phyloP scores from a whole-genome alignment of 1,284 basidiomycete species.

The Leccinum fallax region DNA sequence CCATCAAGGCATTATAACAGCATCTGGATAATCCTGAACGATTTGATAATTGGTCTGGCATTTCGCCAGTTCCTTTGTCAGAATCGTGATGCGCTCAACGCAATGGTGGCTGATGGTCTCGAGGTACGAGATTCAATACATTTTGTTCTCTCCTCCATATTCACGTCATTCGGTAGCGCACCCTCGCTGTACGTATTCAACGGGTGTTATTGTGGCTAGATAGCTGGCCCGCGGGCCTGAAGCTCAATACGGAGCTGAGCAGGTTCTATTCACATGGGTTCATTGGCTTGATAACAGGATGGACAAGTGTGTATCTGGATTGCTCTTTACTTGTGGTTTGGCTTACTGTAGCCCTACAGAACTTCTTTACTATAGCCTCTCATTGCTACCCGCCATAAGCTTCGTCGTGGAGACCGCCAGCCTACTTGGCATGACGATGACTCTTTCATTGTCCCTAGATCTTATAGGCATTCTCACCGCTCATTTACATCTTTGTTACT shows the following conservation, averaged over 20 bases:
- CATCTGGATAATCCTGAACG: conserved; percentile 90
- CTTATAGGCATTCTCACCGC: conserved; percentile 65
- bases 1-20: conserved; percentile 81
- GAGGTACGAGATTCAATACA: conserved; percentile 38
- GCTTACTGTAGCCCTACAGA: conserved; percentile 21
- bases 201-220: conserved; percentile 81
- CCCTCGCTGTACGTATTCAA: conserved; percentile 53
- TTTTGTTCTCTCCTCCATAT: not conserved
- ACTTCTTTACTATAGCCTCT: conserved; percentile 24
- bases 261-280: conserved; percentile 79
- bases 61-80: conserved; percentile 70
- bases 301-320: conserved; percentile 58
- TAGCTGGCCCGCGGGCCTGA: conserved; percentile 94
- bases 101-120: conserved; percentile 33
- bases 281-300: conserved; percentile 60
- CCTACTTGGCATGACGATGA: conserved; percentile 69
- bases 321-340: not conserved
- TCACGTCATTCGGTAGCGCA: conserved; percentile 33
- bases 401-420: conserved; percentile 55
- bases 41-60: conserved; percentile 80
- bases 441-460: conserved; percentile 71
- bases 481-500: conserved; percentile 77
- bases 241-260: conserved; percentile 93
- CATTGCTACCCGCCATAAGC: conserved; percentile 28
- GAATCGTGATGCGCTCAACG: conserved; percentile 51